phyloP scores from a whole-genome alignment of 805 yeast species.

The Wickerhamomyces sydowiorum region DNA sequence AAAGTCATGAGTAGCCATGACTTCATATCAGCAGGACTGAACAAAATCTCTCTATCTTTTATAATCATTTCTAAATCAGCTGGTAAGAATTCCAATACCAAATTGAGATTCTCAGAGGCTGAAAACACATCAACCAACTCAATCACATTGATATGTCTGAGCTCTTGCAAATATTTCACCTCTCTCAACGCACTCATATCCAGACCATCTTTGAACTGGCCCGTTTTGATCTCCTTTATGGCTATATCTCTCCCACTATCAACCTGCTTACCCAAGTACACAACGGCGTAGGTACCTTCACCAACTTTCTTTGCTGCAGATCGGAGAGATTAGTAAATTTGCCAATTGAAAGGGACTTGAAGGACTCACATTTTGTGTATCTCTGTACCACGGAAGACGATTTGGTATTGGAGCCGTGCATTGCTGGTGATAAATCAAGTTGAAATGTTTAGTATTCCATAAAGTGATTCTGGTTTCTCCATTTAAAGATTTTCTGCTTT shows the following conservation, averaged over 20 bases:
- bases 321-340: background rate
- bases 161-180: constrained; percentile 80
- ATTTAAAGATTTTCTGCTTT: no score
- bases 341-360: background rate
- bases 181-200: constrained; percentile 98
- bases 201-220: constrained; percentile 90
- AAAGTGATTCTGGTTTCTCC: no score
- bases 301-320: constrained; percentile 80
- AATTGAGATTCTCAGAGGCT: constrained; percentile 55
- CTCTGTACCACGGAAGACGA: background rate
- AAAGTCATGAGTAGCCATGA: constrained; percentile 93
- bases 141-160: constrained; percentile 74
- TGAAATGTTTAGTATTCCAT: background rate
- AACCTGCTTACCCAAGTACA: constrained; percentile 70
- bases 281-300: constrained; percentile 99
- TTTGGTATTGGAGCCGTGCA: background rate
- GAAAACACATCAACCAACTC: constrained; percentile 86
- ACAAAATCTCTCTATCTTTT: constrained; percentile 69
- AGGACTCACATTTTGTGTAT: constrained; percentile 3
- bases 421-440: background rate
- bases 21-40: constrained; percentile 83
- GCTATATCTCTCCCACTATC: constrained; percentile 64
- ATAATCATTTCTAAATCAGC: constrained; percentile 87
- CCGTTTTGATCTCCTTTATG: constrained; percentile 91
- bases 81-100: constrained; percentile 91